phyloP scores from a whole-genome alignment of 805 yeast genomes.

The Ogataea naganishii region DNA sequence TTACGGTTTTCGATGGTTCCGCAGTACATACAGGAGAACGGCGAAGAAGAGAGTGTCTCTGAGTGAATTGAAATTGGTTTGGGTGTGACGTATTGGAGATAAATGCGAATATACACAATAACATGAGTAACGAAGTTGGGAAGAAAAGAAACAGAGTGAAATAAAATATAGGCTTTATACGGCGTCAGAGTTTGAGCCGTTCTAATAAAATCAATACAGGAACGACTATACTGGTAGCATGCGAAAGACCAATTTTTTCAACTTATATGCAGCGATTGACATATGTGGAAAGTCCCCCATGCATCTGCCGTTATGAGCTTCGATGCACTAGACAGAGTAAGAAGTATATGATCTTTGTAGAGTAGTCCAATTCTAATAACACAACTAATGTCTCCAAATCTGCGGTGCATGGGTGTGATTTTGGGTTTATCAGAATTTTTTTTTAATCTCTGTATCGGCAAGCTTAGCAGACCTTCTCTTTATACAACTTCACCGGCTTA shows the following conservation, averaged over 20 bases:
- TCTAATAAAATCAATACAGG: no score
- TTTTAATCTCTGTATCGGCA: background rate
- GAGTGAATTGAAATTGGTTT: background rate
- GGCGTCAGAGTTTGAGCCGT: no score
- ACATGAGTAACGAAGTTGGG: no score
- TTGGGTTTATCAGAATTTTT: no score
- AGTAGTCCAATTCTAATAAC: background rate
- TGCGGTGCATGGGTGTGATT: background rate
- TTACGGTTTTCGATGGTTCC: no score
- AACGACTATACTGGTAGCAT: no score
- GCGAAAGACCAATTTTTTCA: no score
- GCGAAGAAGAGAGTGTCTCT: slow-evolving; percentile 1
- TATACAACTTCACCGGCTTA: slow-evolving; percentile 14
- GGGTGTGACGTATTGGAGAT: background rate
- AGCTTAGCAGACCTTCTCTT: slow-evolving; percentile 2
- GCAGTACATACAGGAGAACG: background rate
- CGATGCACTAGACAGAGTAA: slow-evolving; percentile 2
- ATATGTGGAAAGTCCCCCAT: no score
- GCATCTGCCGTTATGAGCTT: slow-evolving; percentile 2
- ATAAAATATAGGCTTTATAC: no score
- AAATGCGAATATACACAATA: no score
- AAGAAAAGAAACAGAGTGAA: no score
- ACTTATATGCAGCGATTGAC: no score
- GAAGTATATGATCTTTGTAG: background rate
- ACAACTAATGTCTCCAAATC: background rate